Conservation (phyloP, 306 rosid species). For the Quercus bicolor region DNA sequence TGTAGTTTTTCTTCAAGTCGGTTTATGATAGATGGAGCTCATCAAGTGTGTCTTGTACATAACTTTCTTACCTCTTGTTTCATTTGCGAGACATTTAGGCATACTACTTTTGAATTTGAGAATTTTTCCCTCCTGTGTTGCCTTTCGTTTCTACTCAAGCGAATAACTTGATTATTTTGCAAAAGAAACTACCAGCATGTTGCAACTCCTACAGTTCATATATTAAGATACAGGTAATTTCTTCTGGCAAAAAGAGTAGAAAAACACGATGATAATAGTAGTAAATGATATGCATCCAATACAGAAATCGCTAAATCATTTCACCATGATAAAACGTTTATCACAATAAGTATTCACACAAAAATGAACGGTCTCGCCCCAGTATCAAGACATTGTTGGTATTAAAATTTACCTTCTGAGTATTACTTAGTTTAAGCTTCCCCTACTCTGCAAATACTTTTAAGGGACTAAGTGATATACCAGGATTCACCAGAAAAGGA, state of each 20-base stretch:
- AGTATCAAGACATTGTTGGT: conserved; percentile 22
- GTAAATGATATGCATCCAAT: neutral
- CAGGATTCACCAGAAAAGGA: neutral
- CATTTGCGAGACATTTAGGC: neutral
- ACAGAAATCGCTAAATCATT: neutral
- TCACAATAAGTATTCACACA: neutral
- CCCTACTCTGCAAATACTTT: conserved; percentile 24
- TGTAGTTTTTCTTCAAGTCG: neutral
- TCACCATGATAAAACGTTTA: neutral
- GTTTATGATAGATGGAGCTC: neutral
- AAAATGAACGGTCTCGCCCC: conserved; percentile 16
- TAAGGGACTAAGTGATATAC: conserved; percentile 25
- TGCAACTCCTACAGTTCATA: neutral
- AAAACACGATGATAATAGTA: neutral
- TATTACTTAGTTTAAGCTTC: conserved; percentile 31
- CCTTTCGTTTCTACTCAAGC: neutral
- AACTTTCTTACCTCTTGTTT: neutral
- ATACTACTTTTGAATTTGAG: neutral
- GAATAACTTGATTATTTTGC: neutral
- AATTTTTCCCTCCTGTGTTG: neutral
- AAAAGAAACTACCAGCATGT: neutral
- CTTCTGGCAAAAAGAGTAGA: neutral
- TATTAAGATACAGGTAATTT: neutral
- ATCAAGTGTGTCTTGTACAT: neutral
- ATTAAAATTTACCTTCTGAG: conserved; percentile 10